phyloP scores from a whole-genome alignment of 192 early-diverging fungal genomes.

The Backusella mclennaniae region DNA sequence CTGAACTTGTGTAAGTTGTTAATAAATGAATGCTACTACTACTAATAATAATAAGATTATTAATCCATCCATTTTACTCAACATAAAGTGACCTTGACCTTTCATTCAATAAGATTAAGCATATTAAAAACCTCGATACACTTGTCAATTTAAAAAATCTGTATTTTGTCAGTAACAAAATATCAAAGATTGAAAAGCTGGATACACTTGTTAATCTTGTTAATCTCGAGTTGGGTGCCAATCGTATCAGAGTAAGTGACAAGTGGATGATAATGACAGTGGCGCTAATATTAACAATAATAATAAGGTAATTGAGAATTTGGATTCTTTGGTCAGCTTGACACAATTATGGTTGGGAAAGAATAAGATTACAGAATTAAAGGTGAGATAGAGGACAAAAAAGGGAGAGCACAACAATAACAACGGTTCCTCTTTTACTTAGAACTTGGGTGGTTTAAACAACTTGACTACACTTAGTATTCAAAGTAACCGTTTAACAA shows the following conservation, averaged over 20 bases:
- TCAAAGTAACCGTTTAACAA: slow-evolving; percentile 85
- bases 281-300: background rate
- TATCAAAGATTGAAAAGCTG: slow-evolving; percentile 80
- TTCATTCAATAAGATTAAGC: slow-evolving; percentile 94
- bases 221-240: slow-evolving; percentile 93
- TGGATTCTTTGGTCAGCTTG: slow-evolving; percentile 77
- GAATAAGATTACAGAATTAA: slow-evolving; percentile 88
- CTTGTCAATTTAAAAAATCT: slow-evolving; percentile 68
- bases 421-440: background rate
- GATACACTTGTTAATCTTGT: slow-evolving; percentile 60
- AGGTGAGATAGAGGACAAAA: slow-evolving; percentile 43
- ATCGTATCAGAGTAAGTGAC: slow-evolving; percentile 76
- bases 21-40: background rate
- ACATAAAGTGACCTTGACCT: slow-evolving; percentile 65
- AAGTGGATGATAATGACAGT: background rate
- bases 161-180: slow-evolving; percentile 94
- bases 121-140: slow-evolving; percentile 65
- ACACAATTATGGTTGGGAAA: slow-evolving; percentile 96
- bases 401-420: no score
- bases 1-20: slow-evolving; percentile 55
- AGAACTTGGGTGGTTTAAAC: slow-evolving; percentile 62
- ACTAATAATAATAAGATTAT: no score
- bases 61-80: background rate
- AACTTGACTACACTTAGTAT: slow-evolving; percentile 72
- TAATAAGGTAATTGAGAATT: slow-evolving; percentile 73